Evolutionary conservation across 345 rosid species (phyloP), one percentile per base, ranked within the genome.

Genomic region (Dimocarpus longan): DNA sequence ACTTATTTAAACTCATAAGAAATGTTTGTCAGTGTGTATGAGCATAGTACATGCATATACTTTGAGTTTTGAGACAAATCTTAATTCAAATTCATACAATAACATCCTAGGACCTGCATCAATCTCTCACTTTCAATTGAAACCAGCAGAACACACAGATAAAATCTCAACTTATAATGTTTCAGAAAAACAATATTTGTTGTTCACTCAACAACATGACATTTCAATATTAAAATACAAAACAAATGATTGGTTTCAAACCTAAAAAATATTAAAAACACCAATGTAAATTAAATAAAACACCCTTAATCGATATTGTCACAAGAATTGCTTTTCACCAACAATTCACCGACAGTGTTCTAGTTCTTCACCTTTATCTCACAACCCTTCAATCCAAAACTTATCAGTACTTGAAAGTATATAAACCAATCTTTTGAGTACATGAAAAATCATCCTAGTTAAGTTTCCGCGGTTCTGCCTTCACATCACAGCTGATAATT

Each of bases 101-200:
- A 37, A 10, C 26, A 57, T 37, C 66, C 21, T 39, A 57, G 6
- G 22, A 39, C 19, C 39, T 13, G 26, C 66, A 57, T n/a, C 65
- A 60, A 12, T 8, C 12, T 60, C 9, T 8, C 65, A 19, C 9
- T n/a, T 57, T 12, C 4, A 16, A 18, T 71, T 50, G 15, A 57
- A 73, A 57, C 19, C 28, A 54, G 65, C 32, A 71, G 26, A 71
- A 54, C 46, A 71, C 60, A 52, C 26, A 71, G 9, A n/a, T 13
- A 54, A 3, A 18, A 73, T 39, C 37, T n/a, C 22, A 40, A 60
- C 32, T 73, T 73, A 7, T 6, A 13, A 60, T 59, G 18, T 73
- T 39, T 65, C 37, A 12, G 44, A 59, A 63, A 60, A 57, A 28
- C 19, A 72, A 59, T 3, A 1, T 43, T 12, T 21, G 8, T 12